phyloP scores from a whole-genome alignment of 208 protist species.

The Eutreptiella sp. region DNA sequence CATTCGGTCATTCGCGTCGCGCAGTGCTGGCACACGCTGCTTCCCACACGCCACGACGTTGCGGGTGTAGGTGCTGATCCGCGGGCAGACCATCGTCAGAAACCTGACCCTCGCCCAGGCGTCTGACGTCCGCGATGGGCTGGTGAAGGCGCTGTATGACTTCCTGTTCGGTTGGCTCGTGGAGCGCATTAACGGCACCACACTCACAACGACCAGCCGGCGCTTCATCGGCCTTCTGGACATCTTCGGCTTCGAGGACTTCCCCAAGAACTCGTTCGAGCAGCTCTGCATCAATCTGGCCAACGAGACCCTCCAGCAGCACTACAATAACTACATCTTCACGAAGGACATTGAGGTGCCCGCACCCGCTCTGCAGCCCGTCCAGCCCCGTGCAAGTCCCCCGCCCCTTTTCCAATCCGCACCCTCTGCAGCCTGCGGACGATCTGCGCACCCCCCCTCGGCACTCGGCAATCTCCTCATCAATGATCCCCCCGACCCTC shows the following conservation, averaged over 20 bases:
- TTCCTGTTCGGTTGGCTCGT: conserved; percentile 41
- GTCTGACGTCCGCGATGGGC: conserved; percentile 47
- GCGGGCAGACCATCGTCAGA: conserved; percentile 27
- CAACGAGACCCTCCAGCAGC: conserved; percentile 83
- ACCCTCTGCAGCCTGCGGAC: no score
- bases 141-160: conserved; percentile 46
- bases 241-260: conserved; percentile 67
- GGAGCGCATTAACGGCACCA: conserved; percentile 33
- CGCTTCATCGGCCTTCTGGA: conserved; percentile 57
- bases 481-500: no score
- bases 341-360: conserved; percentile 18
- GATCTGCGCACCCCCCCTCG: no score
- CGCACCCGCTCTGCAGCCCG: background rate
- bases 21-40: no score
- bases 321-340: conserved; percentile 75
- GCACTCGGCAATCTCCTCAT: no score
- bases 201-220: conserved; percentile 18
- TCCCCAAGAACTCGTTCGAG: conserved; percentile 82
- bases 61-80: no score
- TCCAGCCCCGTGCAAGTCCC: background rate
- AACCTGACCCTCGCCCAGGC: conserved; percentile 38
- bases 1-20: no score
- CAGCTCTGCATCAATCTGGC: conserved; percentile 91
- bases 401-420: no score
- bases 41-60: no score